These are phyloP conservation scores for Xerocomellus chrysenteron DNA, from an alignment of 768 basidiomycete species.

Conservation along the genomic window DNA sequence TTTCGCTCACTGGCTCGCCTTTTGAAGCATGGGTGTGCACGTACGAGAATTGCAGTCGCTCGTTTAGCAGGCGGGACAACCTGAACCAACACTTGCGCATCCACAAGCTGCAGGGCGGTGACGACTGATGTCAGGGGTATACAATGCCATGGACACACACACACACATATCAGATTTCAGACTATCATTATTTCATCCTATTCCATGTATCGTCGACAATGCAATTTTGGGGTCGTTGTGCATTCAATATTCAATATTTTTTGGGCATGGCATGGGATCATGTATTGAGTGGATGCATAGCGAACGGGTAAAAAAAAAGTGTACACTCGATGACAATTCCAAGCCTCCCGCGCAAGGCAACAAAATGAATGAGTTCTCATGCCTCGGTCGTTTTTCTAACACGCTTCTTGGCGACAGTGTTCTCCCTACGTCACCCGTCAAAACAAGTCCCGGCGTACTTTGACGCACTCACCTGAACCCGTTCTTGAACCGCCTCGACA, in stretches of 20 bases:
- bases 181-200: constrained; percentile 21
- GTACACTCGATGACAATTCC: constrained; percentile 13
- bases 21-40: constrained; percentile 42
- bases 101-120: constrained; percentile 39
- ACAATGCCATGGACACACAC: neutral
- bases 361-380: constrained; percentile 25
- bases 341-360: neutral
- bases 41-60: constrained; percentile 61
- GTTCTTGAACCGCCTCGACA: constrained; percentile 97
- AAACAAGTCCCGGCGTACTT: neutral
- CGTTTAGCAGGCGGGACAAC: constrained; percentile 76
- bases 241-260: neutral
- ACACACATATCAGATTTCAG: neutral
- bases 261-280: constrained; percentile 15
- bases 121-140: constrained; percentile 8
- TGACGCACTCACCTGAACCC: constrained; percentile 71
- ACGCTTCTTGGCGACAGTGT: constrained; percentile 88
- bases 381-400: constrained; percentile 54
- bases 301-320: constrained; percentile 9
- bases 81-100: constrained; percentile 71
- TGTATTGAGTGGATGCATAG: constrained; percentile 22
- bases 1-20: neutral
- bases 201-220: constrained; percentile 14
- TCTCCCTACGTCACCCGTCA: constrained; percentile 56
- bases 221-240: neutral